Evolutionary conservation across 129 eudicot genomes (phyloP), one percentile per base, ranked within the genome.

Genomic region (sunflower (Helianthus annuus)): DNA sequence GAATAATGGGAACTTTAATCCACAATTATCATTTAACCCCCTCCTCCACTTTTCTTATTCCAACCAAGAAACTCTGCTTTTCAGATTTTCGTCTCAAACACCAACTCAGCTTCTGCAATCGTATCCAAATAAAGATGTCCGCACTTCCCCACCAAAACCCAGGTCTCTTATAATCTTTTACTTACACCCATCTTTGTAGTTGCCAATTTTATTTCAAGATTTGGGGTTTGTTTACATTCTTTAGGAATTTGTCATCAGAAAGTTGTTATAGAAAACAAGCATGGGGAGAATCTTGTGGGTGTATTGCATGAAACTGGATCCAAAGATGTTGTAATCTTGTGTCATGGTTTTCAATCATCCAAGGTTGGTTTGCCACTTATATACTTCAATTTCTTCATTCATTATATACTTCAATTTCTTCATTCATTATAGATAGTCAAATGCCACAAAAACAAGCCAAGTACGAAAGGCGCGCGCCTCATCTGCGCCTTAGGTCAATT

Each of bases 241-340:
- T 67, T 81, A 81, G 96, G 78, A 72, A 57, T 36, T 19, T 48
- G 54, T 85, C 83, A 78, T 80, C 79, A 86, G 80, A 92, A 57
- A 32, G 46, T 78, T 4, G 73, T 76, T 34, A 70, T 89, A 81
- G 79, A 34, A 24, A 89, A 89, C 68, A 75, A 73, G 10, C 68
- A 76, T 63, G 86, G 84, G n/a, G 91, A 89, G 74, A 92, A 92
- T 48, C 95, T 92, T 73, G 91, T 86, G 15, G 97, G 94, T 16
- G 22, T 86, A 29, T 76, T 91, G 57, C 87, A 89, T 79, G 97
- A 91, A 15, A 79, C 91, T 76, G 91, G 91, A 55, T 86, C 96
- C 3, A 45, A 39, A 45, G 86, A 83, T 68, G 72, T 88, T 72
- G 97, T 81, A 5, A 77, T 91, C 52, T 68, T 88, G 64, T 91